Evolutionary conservation across 2,329 filamentous ascomycete genomes (phyloP).

Genomic region (Microdochium paspali): DNA sequence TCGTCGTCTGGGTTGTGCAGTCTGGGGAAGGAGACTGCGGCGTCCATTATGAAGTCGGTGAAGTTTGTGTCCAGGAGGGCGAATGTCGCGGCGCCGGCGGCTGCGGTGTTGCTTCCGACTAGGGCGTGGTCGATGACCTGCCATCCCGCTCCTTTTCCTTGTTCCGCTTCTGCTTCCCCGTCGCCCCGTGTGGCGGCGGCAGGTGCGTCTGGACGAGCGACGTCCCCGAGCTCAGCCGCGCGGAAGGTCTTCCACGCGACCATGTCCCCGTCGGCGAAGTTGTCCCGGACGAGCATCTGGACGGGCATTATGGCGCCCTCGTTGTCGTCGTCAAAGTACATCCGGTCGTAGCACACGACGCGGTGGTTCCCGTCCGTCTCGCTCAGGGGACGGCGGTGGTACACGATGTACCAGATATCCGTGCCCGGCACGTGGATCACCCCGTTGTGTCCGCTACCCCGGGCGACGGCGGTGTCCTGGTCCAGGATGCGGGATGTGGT

Average conservation of each 20-base stretch:
- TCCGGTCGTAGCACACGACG: constrained; percentile 34
- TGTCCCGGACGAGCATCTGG: constrained; percentile 32
- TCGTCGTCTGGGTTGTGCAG: background rate
- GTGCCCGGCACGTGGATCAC: constrained; percentile 26
- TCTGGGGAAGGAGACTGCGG: constrained; percentile 9
- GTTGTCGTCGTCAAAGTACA: constrained; percentile 33
- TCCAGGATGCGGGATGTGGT: constrained; percentile 19
- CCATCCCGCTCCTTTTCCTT: constrained; percentile 8
- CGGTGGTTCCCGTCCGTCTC: constrained; percentile 35
- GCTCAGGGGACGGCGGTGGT: constrained; percentile 33
- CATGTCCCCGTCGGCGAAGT: constrained; percentile 28
- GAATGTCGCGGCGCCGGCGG: constrained; percentile 7
- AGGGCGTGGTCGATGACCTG: constrained; percentile 16
- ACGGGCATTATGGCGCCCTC: constrained; percentile 25
- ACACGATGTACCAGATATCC: constrained; percentile 33
- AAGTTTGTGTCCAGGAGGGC: constrained; percentile 27
- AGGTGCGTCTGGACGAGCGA: too few relatives aligned
- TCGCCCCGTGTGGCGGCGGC: too few relatives aligned
- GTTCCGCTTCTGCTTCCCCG: background rate
- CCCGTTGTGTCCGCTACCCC: constrained; percentile 29
- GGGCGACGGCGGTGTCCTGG: constrained; percentile 21
- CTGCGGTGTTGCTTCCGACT: constrained; percentile 3
- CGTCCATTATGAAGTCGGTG: constrained; percentile 18
- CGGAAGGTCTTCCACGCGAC: constrained; percentile 23
- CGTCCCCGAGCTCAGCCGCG: too few relatives aligned